Evolutionary conservation across 176 grass and related monocot genomes (phyloP).

Genomic region (Guadua angustifolia): DNA sequence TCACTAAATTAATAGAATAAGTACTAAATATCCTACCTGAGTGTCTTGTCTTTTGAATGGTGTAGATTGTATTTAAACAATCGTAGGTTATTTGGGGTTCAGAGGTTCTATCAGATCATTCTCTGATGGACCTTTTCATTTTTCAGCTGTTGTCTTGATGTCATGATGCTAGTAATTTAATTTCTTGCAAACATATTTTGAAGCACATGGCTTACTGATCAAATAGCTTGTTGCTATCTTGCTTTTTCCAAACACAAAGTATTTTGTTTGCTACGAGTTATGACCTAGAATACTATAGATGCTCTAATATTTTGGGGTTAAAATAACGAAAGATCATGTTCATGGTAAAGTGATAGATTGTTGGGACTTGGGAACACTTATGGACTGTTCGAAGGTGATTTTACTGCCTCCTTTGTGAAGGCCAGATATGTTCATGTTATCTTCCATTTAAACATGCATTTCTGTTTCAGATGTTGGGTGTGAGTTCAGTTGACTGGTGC

Average conservation of each 20-base stretch:
- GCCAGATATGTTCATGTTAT: slow-evolving; percentile 3
- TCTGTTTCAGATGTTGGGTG: not conserved
- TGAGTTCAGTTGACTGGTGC: not conserved
- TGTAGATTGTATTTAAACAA: not conserved
- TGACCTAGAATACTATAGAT: not conserved
- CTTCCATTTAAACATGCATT: not conserved
- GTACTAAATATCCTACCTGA: not conserved
- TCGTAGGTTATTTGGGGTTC: not conserved
- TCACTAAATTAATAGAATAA: not conserved
- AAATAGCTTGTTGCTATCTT: not conserved
- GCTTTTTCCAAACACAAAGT: not conserved
- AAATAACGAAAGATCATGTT: not conserved
- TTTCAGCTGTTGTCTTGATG: not conserved
- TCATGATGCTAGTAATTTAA: not conserved
- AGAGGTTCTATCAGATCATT: not conserved
- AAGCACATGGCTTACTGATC: not conserved
- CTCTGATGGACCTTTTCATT: not conserved
- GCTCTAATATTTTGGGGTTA: not conserved
- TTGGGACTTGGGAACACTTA: not conserved
- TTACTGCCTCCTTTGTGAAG: not conserved
- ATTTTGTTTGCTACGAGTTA: not conserved
- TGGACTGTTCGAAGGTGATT: not conserved
- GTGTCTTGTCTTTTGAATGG: not conserved
- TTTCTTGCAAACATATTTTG: slow-evolving; percentile 3
- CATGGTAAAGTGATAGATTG: not conserved